Percentiles rank a stretch among this genome's conserved stretches.
phyloP scores from a whole-genome alignment of 169 alveolate genomes.

The Cryptosporidium andersoni region DNA sequence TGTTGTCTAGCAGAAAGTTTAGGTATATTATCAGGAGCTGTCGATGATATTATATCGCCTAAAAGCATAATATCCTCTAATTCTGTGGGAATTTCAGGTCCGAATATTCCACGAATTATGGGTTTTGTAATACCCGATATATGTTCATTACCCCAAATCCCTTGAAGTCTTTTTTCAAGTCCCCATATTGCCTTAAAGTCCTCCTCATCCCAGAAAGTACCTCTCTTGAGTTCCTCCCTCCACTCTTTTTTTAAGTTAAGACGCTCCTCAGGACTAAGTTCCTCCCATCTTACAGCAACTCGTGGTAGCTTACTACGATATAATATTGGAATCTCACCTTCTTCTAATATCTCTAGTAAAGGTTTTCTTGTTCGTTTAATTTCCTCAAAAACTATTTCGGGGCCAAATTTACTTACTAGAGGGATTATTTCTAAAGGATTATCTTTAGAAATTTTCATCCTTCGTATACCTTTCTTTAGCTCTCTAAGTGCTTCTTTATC shows the following conservation, averaged over 20 bases:
- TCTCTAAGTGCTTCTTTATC: too few species aligned
- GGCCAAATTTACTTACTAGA: too few species aligned
- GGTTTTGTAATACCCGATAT: background rate
- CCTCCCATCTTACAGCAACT: slow-evolving; percentile 50
- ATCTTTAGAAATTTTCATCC: too few species aligned
- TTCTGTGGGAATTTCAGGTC: slow-evolving; percentile 57
- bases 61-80: slow-evolving; percentile 37
- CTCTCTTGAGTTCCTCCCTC: slow-evolving; percentile 45
- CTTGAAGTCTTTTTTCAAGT: slow-evolving; percentile 53
- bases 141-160: slow-evolving; percentile 68
- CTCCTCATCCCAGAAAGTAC: slow-evolving; percentile 70
- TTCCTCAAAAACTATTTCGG: too few species aligned
- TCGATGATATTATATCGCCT: slow-evolving; percentile 29
- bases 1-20: slow-evolving; percentile 38
- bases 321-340: slow-evolving; percentile 49
- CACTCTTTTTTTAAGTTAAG: slow-evolving; percentile 32
- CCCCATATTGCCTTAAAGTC: slow-evolving; percentile 61
- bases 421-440: too few species aligned
- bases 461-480: too few species aligned
- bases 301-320: slow-evolving; percentile 33
- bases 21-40: background rate
- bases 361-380: slow-evolving; percentile 5
- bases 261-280: slow-evolving; percentile 49
- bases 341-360: slow-evolving; percentile 6
- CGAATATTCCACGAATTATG: slow-evolving; percentile 20